Evolutionary conservation across 116 monocot species (phyloP).

Genomic region (Papilionanthe hybrid): DNA sequence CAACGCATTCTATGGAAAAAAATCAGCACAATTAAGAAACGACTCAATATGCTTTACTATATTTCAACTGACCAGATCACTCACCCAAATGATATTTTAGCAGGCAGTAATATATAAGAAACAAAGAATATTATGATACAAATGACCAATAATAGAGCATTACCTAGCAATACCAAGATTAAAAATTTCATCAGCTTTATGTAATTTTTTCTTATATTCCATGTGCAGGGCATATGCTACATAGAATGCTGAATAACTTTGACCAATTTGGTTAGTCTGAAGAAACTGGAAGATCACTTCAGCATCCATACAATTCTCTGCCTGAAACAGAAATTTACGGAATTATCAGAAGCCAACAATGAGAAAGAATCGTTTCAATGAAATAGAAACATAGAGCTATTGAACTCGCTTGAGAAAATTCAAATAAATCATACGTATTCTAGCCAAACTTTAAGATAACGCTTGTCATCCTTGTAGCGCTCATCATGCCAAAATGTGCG

Average conservation of each 20-base stretch:
- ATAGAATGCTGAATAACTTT: conserved; percentile 58
- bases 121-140: neutral
- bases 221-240: conserved; percentile 58
- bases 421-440: conserved; percentile 64
- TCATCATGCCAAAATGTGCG: conserved; percentile 86
- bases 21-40: neutral
- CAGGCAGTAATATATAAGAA: neutral
- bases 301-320: conserved; percentile 71
- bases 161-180: conserved; percentile 86
- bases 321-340: conserved; percentile 28
- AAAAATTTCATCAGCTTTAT: conserved; percentile 82
- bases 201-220: conserved; percentile 77
- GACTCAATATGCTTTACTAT: neutral
- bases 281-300: conserved; percentile 82
- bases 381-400: neutral
- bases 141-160: neutral
- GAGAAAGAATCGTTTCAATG: neutral
- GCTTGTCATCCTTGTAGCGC: conserved; percentile 79
- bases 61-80: neutral
- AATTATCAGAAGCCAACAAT: neutral
- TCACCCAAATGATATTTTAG: neutral
- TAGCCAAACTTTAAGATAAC: conserved; percentile 94
- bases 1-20: neutral
- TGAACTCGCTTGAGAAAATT: neutral
- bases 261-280: conserved; percentile 82